Percentiles rank a stretch among this genome's conserved stretches.
These are phyloP conservation scores for Cryptococcus wingfieldii DNA, from an alignment of 1,284 basidiomycete species.

Conservation along the genomic window DNA sequence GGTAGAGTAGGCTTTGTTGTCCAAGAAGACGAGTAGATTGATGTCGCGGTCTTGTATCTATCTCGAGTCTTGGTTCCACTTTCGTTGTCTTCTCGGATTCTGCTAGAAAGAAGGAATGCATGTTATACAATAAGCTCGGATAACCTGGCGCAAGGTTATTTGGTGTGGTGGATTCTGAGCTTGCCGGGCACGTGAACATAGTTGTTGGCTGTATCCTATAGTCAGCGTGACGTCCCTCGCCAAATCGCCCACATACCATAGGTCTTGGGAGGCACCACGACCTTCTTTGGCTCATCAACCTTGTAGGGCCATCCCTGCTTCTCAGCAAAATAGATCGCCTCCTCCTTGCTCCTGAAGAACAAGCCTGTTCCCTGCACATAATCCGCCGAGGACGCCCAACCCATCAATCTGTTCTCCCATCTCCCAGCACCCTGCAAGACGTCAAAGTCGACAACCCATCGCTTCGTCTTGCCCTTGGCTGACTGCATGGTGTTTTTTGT, in stretches of 20 bases:
- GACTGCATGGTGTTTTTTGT: constrained; percentile 95
- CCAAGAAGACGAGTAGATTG: too few species aligned
- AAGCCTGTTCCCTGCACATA: constrained; percentile 93
- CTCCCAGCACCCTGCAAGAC: constrained; percentile 79
- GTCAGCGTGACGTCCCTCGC: background rate
- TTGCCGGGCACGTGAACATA: constrained; percentile 77
- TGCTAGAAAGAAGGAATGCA: constrained; percentile 1
- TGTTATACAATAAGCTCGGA: background rate
- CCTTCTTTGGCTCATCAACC: constrained; percentile 65
- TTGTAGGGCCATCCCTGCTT: constrained; percentile 51
- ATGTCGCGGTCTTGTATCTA: too few species aligned
- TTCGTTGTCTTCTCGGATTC: background rate
- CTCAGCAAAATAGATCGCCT: constrained; percentile 77
- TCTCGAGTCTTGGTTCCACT: too few species aligned
- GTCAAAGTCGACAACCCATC: constrained; percentile 96
- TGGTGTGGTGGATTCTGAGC: constrained; percentile 84
- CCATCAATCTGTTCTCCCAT: constrained; percentile 99
- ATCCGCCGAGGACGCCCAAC: constrained; percentile 90
- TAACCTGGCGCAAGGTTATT: constrained; percentile 58
- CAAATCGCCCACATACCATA: constrained; percentile 55
- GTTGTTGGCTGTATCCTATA: constrained; percentile 60
- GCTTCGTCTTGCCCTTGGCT: constrained; percentile 75
- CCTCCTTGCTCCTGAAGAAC: constrained; percentile 83
- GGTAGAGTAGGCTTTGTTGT: too few species aligned
- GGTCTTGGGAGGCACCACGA: constrained; percentile 81